A percentile compares a stretch with the other conserved stretches of the same genome.
Conservation (phyloP, 2,329 filamentous ascomycete species). For the Ascochyta fabae region DNA sequence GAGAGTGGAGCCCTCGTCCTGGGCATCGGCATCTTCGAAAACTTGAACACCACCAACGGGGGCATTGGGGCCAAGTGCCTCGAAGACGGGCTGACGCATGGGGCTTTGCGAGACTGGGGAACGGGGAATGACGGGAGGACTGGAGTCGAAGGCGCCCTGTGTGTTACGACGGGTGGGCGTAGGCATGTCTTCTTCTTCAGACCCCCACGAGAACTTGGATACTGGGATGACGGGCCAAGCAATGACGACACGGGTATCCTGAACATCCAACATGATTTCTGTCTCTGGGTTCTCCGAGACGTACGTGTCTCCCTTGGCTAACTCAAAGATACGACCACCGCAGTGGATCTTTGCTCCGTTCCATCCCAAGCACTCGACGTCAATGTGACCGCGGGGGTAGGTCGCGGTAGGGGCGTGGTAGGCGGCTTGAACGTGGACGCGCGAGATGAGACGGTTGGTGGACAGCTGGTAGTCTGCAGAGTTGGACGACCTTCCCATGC, state of each 20-base stretch:
- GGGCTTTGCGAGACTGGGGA: constrained; percentile 81
- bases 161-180: constrained; percentile 43
- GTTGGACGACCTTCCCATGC: constrained; percentile 92
- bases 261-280: constrained; percentile 94
- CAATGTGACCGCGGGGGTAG: constrained; percentile 77
- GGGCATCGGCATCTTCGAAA: constrained; percentile 49
- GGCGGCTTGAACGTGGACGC: constrained; percentile 87
- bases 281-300: constrained; percentile 85
- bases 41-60: constrained; percentile 41
- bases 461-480: constrained; percentile 96
- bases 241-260: constrained; percentile 87
- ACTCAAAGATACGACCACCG: constrained; percentile 82
- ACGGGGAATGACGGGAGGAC: constrained; percentile 68
- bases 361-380: constrained; percentile 93
- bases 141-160: constrained; percentile 60
- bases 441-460: constrained; percentile 88
- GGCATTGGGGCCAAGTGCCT: constrained; percentile 42
- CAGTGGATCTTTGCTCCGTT: constrained; percentile 94
- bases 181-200: constrained; percentile 64
- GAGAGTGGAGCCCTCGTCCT: constrained; percentile 30
- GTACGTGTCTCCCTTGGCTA: constrained; percentile 88
- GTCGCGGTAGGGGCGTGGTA: constrained; percentile 75
- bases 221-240: constrained; percentile 79
- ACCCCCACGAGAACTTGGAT: constrained; percentile 53
- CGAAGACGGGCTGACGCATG: constrained; percentile 55